Conservation (phyloP, 2,329 filamentous ascomycete species). For the Phialemonium atrogriseum region DNA sequence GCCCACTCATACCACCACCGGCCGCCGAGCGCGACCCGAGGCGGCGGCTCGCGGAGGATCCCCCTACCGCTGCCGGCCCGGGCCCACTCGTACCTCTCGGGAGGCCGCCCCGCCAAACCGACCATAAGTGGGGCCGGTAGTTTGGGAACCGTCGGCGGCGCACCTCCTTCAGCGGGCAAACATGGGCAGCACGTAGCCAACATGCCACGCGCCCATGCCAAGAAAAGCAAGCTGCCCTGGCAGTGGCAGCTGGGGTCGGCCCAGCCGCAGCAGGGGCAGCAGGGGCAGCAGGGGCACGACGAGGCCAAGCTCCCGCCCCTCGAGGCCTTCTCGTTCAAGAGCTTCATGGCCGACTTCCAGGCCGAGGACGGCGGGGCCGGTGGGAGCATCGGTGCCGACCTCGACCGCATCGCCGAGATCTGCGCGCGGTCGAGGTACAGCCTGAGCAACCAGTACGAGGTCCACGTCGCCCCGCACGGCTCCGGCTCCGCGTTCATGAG, state of each 20-base stretch:
- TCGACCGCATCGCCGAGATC: slow-evolving; percentile 59
- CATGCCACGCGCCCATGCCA: slow-evolving; percentile 35
- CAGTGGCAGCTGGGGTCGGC: slow-evolving; percentile 13
- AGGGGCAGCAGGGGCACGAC: too few relatives aligned
- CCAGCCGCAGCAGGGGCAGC: slow-evolving; percentile 11
- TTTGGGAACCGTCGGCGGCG: slow-evolving; percentile 2
- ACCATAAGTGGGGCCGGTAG: slow-evolving; percentile 8
- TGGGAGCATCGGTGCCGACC: slow-evolving; percentile 39
- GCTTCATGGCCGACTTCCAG: slow-evolving; percentile 51
- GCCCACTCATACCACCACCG: slow-evolving; percentile 15
- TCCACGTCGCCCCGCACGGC: slow-evolving; percentile 55
- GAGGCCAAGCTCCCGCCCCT: slow-evolving; percentile 46
- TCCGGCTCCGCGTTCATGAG: slow-evolving; percentile 41
- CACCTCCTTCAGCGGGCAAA: too few relatives aligned
- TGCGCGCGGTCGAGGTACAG: slow-evolving; percentile 58
- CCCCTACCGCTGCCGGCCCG: slow-evolving; percentile 17
- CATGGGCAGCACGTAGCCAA: slow-evolving; percentile 23
- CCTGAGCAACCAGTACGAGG: slow-evolving; percentile 58
- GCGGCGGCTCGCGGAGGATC: slow-evolving; percentile 20
- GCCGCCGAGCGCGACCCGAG: slow-evolving; percentile 18
- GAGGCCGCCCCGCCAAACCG: slow-evolving; percentile 15
- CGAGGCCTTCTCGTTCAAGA: slow-evolving; percentile 57
- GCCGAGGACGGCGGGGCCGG: slow-evolving; percentile 31
- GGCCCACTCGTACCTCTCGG: slow-evolving; percentile 14
- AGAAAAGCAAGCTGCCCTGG: slow-evolving; percentile 26